Evolutionary conservation across 768 basidiomycete genomes (phyloP), one percentile per base, ranked within the genome.

Genomic region (Trametes cubensis): DNA sequence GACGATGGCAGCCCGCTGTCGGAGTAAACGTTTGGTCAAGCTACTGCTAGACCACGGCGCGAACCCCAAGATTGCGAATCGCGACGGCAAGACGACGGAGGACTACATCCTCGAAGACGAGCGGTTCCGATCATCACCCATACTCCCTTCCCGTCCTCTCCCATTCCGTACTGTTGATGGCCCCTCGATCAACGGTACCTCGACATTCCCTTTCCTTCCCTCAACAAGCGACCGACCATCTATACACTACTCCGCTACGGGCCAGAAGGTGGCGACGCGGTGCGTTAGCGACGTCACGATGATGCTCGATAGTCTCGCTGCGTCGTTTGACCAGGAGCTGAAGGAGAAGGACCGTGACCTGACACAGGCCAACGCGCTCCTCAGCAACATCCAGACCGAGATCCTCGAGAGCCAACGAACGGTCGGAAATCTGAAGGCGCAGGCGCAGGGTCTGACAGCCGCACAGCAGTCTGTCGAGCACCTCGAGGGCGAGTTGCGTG

Each of bases 21-120:
- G 97, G 58, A 95, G 92, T 75, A 95, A 97, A 75, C 90, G 95
- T 15, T 83, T 99, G 5, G 95, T 98, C 67, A 97, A 95, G 73
- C 82, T 96, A 39, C 84, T 99, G 54, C 89, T 99, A 62, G 95
- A 99, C 74, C 91, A 98, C 69, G 95, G 94, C 7, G 97, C 94
- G 0, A 92, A 98, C 72, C 95, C 96, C 5, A 97, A 97, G 76
- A 85, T 98, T 64, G 81, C 86, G 63, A 99, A 99, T 72, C 83
- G 89, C 59, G 97, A 99, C 69, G 92, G 94, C 50, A 98, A 98
- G 78, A 95, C 89, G 62, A 92, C 97, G 2, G 96, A 99, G 76
- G 97, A 98, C 73, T 99, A 98, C 71, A 98, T 99, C 65, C 82
- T 99, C 39, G 97, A 99, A 74, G 97, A 99, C 72, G 97, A 98